Evolutionary conservation across 768 basidiomycete species (phyloP).

Genomic region (Agaricus subrufescens): DNA sequence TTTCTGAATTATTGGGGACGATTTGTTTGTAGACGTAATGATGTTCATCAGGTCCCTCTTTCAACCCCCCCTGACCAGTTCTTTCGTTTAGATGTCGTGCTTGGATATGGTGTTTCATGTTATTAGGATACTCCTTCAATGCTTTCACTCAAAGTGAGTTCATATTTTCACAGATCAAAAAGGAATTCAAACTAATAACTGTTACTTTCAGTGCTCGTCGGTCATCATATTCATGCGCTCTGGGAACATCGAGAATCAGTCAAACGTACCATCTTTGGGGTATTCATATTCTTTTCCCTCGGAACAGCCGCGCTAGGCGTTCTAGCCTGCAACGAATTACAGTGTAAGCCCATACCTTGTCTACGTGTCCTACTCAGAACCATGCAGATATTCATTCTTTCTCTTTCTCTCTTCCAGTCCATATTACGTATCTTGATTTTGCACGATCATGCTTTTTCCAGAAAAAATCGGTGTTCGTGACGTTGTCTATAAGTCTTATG

Average conservation of each 20-base stretch:
- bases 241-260: conserved; percentile 3
- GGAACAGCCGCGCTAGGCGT: background rate
- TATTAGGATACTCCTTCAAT: background rate
- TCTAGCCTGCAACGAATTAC: background rate
- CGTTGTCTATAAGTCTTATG: background rate
- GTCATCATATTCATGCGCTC: conserved; percentile 2
- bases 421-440: background rate
- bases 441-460: background rate
- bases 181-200: background rate
- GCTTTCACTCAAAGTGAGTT: conserved; percentile 2
- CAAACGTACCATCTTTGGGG: background rate
- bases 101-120: conserved; percentile 1
- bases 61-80: background rate
- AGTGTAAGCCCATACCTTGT: background rate
- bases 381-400: no score
- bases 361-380: background rate
- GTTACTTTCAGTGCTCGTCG: background rate
- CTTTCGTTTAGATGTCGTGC: background rate
- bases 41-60: background rate
- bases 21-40: background rate
- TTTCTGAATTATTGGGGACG: background rate
- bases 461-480: background rate
- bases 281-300: background rate
- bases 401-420: background rate
- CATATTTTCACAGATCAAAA: background rate